Conservation (phyloP, 2,329 filamentous ascomycete species). For the Rachicladosporium sp. region DNA sequence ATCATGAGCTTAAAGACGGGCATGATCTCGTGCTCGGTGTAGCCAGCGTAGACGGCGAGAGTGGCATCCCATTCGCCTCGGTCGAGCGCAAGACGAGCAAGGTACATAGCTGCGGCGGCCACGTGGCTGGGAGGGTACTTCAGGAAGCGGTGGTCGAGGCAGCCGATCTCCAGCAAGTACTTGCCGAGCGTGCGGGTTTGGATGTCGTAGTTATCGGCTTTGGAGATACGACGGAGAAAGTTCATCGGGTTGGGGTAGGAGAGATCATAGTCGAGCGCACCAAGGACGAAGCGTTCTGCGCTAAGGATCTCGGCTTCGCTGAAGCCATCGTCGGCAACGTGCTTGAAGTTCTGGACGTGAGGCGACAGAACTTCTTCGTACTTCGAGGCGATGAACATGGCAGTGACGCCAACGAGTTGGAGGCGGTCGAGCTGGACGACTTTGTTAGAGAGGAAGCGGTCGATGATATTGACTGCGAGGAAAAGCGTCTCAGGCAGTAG, state of each 20-base stretch:
- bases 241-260: constrained; percentile 99
- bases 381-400: constrained; percentile 99
- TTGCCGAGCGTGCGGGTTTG: constrained; percentile 94
- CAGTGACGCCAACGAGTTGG: constrained; percentile 91
- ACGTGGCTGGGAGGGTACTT: constrained; percentile 77
- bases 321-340: constrained; percentile 94
- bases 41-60: constrained; percentile 81
- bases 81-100: constrained; percentile 79
- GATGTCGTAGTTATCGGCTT: constrained; percentile 98
- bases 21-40: constrained; percentile 82
- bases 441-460: constrained; percentile 91
- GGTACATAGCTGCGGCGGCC: constrained; percentile 87
- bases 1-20: constrained; percentile 91
- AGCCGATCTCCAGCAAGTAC: constrained; percentile 93
- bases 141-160: constrained; percentile 91
- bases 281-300: constrained; percentile 89
- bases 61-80: constrained; percentile 87
- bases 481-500: constrained; percentile 93
- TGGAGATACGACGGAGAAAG: constrained; percentile 95
- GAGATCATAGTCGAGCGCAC: constrained; percentile 86
- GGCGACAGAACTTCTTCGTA: constrained; percentile 97
- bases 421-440: constrained; percentile 92
- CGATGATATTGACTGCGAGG: constrained; percentile 94
- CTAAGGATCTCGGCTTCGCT: constrained; percentile 88
- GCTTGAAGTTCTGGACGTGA: constrained; percentile 91